Conservation (phyloP, 306 rosid genomes). For the Lotus japonicus region DNA sequence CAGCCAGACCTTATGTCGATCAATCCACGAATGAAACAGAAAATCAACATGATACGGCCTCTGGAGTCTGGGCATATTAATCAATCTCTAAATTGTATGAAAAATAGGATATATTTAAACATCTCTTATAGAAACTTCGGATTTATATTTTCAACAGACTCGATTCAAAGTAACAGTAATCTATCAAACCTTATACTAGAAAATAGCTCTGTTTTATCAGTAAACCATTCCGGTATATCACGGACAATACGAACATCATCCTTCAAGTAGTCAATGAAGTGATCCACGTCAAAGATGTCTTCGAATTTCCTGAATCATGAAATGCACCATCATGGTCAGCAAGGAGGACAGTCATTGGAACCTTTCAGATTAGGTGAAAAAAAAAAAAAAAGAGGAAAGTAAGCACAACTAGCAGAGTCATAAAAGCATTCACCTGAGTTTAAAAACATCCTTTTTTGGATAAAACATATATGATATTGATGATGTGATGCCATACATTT, state of each 20-base stretch:
- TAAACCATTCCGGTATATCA: constrained; percentile 95
- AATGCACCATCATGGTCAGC: constrained; percentile 13
- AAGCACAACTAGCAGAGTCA: neutral
- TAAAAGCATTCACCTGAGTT: neutral
- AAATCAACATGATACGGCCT: neutral
- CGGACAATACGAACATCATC: constrained; percentile 92
- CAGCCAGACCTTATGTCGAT: neutral
- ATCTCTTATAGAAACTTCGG: neutral
- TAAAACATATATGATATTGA: neutral
- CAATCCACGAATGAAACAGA: constrained; percentile 5
- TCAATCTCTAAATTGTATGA: neutral
- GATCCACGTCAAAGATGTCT: constrained; percentile 96
- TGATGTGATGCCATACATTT: neutral
- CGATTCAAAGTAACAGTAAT: constrained; percentile 12
- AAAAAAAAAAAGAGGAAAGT: neutral
- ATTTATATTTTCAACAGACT: constrained; percentile 2
- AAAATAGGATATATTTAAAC: neutral
- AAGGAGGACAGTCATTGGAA: neutral
- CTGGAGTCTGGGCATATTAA: neutral
- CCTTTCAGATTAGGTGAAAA: neutral
- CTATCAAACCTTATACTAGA: constrained; percentile 71
- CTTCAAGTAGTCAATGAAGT: constrained; percentile 93
- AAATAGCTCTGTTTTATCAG: constrained; percentile 93
- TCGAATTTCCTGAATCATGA: constrained; percentile 75
- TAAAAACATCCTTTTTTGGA: neutral